Conservation (phyloP, 2,329 filamentous ascomycete species). For the Boeremia exigua region DNA sequence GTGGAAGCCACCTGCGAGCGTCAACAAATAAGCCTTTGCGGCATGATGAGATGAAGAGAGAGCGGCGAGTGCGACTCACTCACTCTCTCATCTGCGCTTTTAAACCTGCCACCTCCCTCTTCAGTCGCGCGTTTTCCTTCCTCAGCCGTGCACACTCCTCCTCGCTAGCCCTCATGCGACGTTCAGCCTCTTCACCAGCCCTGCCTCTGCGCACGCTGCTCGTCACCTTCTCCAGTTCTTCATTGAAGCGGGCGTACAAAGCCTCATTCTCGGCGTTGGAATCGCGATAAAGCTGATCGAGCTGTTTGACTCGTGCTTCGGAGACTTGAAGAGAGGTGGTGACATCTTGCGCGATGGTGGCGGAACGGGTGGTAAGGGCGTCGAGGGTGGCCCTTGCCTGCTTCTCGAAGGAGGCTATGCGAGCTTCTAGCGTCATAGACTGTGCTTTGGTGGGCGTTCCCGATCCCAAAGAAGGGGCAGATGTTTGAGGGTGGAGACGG, state of each 20-base stretch:
- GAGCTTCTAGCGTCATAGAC: conserved; percentile 54
- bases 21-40: background rate
- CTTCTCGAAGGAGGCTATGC: conserved; percentile 71
- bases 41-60: background rate
- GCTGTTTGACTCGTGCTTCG: conserved; percentile 78
- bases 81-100: conserved; percentile 57
- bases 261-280: conserved; percentile 90
- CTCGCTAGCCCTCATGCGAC: conserved; percentile 71
- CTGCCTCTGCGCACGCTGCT: conserved; percentile 73
- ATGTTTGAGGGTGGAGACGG: conserved; percentile 42
- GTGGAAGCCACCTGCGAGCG: conserved; percentile 3
- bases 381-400: conserved; percentile 60
- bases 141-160: conserved; percentile 80
- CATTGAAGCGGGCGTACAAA: conserved; percentile 89
- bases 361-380: conserved; percentile 41
- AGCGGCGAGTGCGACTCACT: conserved; percentile 23
- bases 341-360: conserved; percentile 71
- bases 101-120: conserved; percentile 77
- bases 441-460: conserved; percentile 23
- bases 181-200: conserved; percentile 78
- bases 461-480: conserved; percentile 33
- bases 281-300: conserved; percentile 90
- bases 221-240: conserved; percentile 84
- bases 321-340: conserved; percentile 73
- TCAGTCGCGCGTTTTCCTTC: conserved; percentile 84